Base-by-base conservation (phyloP, 805 yeast genomes). In the Pichia thaimueangensis region DNA sequence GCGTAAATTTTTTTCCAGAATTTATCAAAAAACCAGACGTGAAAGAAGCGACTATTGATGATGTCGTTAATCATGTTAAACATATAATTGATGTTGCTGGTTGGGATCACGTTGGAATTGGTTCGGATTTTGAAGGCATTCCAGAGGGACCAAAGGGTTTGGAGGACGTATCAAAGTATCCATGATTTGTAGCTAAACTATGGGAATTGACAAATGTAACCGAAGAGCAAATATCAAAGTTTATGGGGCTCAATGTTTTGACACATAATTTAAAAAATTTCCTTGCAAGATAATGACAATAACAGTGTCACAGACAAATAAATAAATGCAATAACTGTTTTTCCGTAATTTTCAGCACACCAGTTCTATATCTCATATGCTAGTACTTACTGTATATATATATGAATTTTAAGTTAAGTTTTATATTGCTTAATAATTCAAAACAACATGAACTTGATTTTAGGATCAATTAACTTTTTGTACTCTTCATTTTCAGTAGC, bases 101-200 rank as follows among this genome's bases (percentile, higher is more conserved):
- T 1, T 73, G 76, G 76, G 72, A 69, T 24, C 72, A 70, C 48
- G 75, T 73, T 35, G 78, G 78, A 0, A 50, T 73, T 13, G 79
- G 79, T 0, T 64, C 71, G 4, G 80, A 74, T 53, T 73, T 72
- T 48, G 79, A 74, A 51, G 79, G 78, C 13, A 73, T 73, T 39
- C 69, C 70, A 1, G 13, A 54, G 43, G 57, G 57, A 0, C 78
- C 79, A 7, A 51, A 47, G 16, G 78, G 78, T 0, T 54, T 74
- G 13, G 78, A 74, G 50, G 76, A 74, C 49, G 78, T 72, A 1
- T 70, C 77, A 10, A 74, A 73, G 49, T 74, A 74, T 48, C 79
- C 79, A 0, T 74, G 69, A 30, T 54, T 74, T 39, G 51, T 74
- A 22, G 63, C 62, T 42, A 55, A 48, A 28, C 50, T 55, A 20